Evolutionary conservation across 1,284 basidiomycete species (phyloP).

Genomic region (Pseudozyma thailandica): DNA sequence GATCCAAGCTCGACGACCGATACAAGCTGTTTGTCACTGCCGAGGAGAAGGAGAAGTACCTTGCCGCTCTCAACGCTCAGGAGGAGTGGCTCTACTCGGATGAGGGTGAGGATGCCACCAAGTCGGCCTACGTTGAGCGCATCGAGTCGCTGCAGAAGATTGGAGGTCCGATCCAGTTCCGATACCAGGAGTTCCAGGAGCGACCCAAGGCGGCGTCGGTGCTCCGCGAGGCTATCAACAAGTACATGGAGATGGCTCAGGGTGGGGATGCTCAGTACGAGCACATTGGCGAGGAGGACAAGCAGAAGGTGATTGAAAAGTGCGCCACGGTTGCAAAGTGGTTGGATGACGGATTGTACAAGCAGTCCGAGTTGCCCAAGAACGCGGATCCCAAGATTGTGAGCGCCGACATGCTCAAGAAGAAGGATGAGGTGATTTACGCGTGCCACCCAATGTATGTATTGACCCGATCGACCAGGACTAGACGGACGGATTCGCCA

Average conservation of each 20-base stretch:
- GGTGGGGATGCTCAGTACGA: slow-evolving; percentile 65
- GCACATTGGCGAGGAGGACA: slow-evolving; percentile 66
- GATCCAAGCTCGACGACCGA: slow-evolving; percentile 66
- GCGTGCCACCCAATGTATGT: slow-evolving; percentile 61
- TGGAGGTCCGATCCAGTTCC: slow-evolving; percentile 61
- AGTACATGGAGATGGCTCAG: slow-evolving; percentile 62
- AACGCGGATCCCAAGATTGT: slow-evolving; percentile 66
- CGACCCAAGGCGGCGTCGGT: slow-evolving; percentile 64
- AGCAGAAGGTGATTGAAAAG: slow-evolving; percentile 67
- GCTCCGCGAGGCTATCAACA: slow-evolving; percentile 65
- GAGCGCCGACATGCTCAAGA: slow-evolving; percentile 62
- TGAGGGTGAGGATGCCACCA: slow-evolving; percentile 66
- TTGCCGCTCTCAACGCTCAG: slow-evolving; percentile 57
- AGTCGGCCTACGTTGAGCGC: slow-evolving; percentile 64
- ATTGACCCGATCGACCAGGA: slow-evolving; percentile 4
- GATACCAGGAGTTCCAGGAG: slow-evolving; percentile 63
- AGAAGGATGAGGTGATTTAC: slow-evolving; percentile 66
- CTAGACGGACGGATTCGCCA: slow-evolving; percentile 1
- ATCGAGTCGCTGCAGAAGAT: slow-evolving; percentile 63
- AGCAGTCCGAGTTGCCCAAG: slow-evolving; percentile 67
- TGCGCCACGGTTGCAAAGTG: slow-evolving; percentile 65
- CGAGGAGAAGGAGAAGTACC: slow-evolving; percentile 65
- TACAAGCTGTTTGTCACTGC: slow-evolving; percentile 59
- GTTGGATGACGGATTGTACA: slow-evolving; percentile 65
- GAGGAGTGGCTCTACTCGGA: slow-evolving; percentile 68